Conservation (phyloP, 768 basidiomycete species). For the Xerocomellus intermedius region DNA sequence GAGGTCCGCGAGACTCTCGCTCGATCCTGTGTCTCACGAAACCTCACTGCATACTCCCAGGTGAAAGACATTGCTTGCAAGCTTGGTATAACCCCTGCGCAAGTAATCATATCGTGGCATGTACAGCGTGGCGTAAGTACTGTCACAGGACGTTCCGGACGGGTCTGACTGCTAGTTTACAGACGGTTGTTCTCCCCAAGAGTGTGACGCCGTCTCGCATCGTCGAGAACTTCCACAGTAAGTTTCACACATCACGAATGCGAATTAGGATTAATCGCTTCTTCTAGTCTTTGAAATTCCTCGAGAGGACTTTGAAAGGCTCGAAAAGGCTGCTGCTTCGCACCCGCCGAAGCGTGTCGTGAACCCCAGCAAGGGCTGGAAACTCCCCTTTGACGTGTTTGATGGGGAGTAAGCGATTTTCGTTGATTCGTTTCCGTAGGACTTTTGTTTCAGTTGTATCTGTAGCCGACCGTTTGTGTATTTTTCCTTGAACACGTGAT, state of each 20-base stretch:
- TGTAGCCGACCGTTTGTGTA: too few species aligned
- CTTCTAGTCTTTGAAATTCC: constrained; percentile 34
- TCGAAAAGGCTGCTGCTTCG: constrained; percentile 40
- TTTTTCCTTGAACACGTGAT: constrained; percentile 8
- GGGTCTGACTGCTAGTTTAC: neutral
- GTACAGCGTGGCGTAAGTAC: constrained; percentile 67
- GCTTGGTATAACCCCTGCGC: constrained; percentile 70
- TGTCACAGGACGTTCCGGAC: neutral
- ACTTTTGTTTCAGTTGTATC: neutral
- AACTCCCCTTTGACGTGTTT: constrained; percentile 61
- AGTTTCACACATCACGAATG: neutral
- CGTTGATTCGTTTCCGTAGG: neutral
- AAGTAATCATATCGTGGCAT: constrained; percentile 74
- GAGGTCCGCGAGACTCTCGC: constrained; percentile 35
- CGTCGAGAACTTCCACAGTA: constrained; percentile 66
- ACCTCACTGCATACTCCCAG: constrained; percentile 22
- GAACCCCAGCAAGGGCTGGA: constrained; percentile 63
- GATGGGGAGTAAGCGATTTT: constrained; percentile 37
- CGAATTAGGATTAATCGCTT: neutral
- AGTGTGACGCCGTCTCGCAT: constrained; percentile 69
- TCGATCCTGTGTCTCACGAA: neutral
- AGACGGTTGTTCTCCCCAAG: constrained; percentile 77
- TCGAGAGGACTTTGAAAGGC: constrained; percentile 38
- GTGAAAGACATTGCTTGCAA: constrained; percentile 58
- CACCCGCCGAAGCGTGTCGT: constrained; percentile 55